Percentiles rank a stretch among this genome's conserved stretches.
These are phyloP conservation scores for Chlorella sp. DNA, from an alignment of 139 green algal species.

Conservation along the genomic window DNA sequence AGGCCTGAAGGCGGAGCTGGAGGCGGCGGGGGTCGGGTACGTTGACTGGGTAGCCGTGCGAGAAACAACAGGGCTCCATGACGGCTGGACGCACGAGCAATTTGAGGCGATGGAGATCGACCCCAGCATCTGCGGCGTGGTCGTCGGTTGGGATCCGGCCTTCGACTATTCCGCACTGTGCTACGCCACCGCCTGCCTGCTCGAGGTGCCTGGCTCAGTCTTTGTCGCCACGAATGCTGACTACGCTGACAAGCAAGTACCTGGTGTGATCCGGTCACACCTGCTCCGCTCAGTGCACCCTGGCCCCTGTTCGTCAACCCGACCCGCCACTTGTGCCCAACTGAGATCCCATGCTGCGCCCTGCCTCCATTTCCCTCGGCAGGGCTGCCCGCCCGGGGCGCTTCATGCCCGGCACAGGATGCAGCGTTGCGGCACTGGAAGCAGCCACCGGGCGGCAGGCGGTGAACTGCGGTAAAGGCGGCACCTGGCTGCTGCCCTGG, in stretches of 20 bases:
- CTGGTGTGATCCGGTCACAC: no score
- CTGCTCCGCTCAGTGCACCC: no score
- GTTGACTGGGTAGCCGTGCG: conserved; percentile 14
- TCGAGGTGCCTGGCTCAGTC: conserved; percentile 58
- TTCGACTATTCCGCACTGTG: conserved; percentile 59
- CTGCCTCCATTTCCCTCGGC: no score
- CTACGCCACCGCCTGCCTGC: conserved; percentile 46
- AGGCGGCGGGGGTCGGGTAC: conserved; percentile 29
- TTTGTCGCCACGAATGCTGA: conserved; percentile 72
- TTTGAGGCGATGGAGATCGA: conserved; percentile 50
- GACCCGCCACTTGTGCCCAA: no score
- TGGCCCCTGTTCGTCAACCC: no score
- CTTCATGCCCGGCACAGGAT: conserved; percentile 73
- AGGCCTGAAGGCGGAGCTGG: conserved; percentile 53
- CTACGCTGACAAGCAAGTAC: conserved; percentile 54
- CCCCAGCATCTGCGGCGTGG: conserved; percentile 53
- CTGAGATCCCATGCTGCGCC: no score
- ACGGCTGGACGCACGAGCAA: conserved; percentile 5
- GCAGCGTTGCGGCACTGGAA: conserved; percentile 53
- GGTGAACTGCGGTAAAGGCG: conserved; percentile 70
- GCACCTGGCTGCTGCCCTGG: conserved; percentile 68
- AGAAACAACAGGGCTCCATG: conserved; percentile 11
- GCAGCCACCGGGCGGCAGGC: conserved; percentile 36
- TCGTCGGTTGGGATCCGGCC: conserved; percentile 49
- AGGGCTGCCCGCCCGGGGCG: conserved; percentile 44